These are phyloP conservation scores for Pyrenula aspistea DNA, from an alignment of 495 filamentous ascomycete species.

Conservation along the genomic window DNA sequence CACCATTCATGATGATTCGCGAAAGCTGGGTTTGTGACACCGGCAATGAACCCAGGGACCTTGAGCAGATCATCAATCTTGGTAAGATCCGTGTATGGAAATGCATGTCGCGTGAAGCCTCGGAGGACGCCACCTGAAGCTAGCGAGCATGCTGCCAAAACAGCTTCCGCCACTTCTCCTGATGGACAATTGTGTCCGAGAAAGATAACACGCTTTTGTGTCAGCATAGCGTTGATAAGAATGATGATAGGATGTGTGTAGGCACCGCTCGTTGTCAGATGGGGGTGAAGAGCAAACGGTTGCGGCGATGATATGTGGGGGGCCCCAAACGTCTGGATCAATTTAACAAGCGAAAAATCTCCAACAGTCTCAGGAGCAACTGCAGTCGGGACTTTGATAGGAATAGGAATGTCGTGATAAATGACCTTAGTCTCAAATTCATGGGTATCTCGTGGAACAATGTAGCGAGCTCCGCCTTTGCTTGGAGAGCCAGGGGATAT, in stretches of 20 bases:
- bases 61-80: slow-evolving; percentile 95
- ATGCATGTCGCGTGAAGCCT: slow-evolving; percentile 94
- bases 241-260: slow-evolving; percentile 43
- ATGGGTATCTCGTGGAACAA: slow-evolving; percentile 82
- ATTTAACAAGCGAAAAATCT: slow-evolving; percentile 93
- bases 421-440: slow-evolving; percentile 91
- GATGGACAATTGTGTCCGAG: slow-evolving; percentile 90
- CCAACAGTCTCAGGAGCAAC: slow-evolving; percentile 93
- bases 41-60: slow-evolving; percentile 94
- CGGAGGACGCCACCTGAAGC: slow-evolving; percentile 89
- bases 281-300: slow-evolving; percentile 75
- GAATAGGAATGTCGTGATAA: slow-evolving; percentile 90
- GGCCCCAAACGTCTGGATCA: slow-evolving; percentile 84
- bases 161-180: slow-evolving; percentile 88
- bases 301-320: slow-evolving; percentile 72
- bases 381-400: slow-evolving; percentile 88
- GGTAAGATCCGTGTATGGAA: slow-evolving; percentile 94
- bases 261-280: slow-evolving; percentile 84
- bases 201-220: slow-evolving; percentile 93
- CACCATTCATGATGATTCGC: slow-evolving; percentile 95
- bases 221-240: slow-evolving; percentile 57
- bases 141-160: slow-evolving; percentile 84
- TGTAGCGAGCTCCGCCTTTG: slow-evolving; percentile 40
- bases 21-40: slow-evolving; percentile 94
- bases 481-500: slow-evolving; percentile 29